phyloP scores from a whole-genome alignment of 2,329 filamentous ascomycete genomes.

The Boeremia exigua region DNA sequence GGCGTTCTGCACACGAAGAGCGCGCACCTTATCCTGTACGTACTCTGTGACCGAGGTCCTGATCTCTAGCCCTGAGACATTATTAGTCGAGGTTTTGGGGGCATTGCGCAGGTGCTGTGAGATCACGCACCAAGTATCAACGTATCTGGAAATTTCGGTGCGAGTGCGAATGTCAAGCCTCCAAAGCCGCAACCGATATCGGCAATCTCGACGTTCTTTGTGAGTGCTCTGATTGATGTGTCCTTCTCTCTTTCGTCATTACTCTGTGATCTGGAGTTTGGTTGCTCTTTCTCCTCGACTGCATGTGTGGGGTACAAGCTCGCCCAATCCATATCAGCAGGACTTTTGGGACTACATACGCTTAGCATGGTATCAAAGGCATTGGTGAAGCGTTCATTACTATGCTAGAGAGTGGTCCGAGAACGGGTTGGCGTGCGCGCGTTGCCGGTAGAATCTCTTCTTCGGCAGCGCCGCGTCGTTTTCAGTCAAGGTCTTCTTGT shows the following conservation, averaged over 20 bases:
- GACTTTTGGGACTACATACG: slow-evolving; percentile 71
- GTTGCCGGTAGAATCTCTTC: slow-evolving; percentile 95
- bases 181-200: slow-evolving; percentile 98
- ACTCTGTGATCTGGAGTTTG: slow-evolving; percentile 36
- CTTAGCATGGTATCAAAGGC: slow-evolving; percentile 19
- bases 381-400: slow-evolving; percentile 57
- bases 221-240: slow-evolving; percentile 47
- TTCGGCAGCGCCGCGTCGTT: slow-evolving; percentile 71
- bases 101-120: neutral
- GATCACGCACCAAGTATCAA: slow-evolving; percentile 74
- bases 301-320: slow-evolving; percentile 78
- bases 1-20: slow-evolving; percentile 72
- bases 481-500: slow-evolving; percentile 48
- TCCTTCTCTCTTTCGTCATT: slow-evolving; percentile 29
- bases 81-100: neutral
- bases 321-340: slow-evolving; percentile 90
- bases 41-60: slow-evolving; percentile 88
- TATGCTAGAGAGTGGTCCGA: slow-evolving; percentile 91
- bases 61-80: slow-evolving; percentile 81
- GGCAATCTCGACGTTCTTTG: slow-evolving; percentile 82
- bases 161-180: slow-evolving; percentile 84
- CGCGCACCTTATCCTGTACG: slow-evolving; percentile 84
- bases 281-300: slow-evolving; percentile 6
- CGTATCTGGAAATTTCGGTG: slow-evolving; percentile 79
- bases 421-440: slow-evolving; percentile 97